Evolutionary conservation across 495 filamentous ascomycete species (phyloP).

Genomic region (Neurospora sp.): DNA sequence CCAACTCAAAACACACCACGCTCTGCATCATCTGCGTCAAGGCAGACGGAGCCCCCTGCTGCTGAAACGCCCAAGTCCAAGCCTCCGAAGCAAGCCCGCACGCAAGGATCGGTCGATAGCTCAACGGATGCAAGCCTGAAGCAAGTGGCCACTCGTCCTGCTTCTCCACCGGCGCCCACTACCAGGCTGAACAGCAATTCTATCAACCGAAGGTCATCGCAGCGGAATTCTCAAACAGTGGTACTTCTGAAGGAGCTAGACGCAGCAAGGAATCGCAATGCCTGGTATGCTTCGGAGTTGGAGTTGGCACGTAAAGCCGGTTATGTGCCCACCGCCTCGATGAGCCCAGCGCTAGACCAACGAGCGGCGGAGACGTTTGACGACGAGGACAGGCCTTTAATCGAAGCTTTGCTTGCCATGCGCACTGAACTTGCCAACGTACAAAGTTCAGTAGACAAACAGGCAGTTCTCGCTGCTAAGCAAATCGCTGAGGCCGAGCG

Average conservation of each 20-base stretch:
- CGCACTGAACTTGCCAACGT: slow-evolving; percentile 73
- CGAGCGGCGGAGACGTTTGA: slow-evolving; percentile 64
- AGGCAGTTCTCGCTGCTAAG: slow-evolving; percentile 73
- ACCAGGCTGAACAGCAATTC: slow-evolving; percentile 41
- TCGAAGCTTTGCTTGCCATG: slow-evolving; percentile 91
- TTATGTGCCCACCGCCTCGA: slow-evolving; percentile 63
- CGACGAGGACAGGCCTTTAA: slow-evolving; percentile 82
- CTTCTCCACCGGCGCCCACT: slow-evolving; percentile 41
- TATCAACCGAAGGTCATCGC: slow-evolving; percentile 37
- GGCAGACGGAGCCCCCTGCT: slow-evolving; percentile 16
- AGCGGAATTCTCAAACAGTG: slow-evolving; percentile 48
- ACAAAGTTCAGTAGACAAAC: slow-evolving; percentile 76
- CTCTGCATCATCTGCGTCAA: not conserved
- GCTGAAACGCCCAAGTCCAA: slow-evolving; percentile 24
- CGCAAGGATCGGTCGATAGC: slow-evolving; percentile 43
- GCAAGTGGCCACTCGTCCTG: slow-evolving; percentile 29
- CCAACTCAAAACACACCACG: slow-evolving; percentile 32
- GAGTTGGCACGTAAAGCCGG: slow-evolving; percentile 82
- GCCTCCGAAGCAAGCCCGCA: slow-evolving; percentile 25
- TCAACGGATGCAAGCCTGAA: slow-evolving; percentile 35
- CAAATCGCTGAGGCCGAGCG: slow-evolving; percentile 88
- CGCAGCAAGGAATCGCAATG: slow-evolving; percentile 68
- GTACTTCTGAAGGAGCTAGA: slow-evolving; percentile 75
- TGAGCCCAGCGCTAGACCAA: slow-evolving; percentile 67
- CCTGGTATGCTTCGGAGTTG: slow-evolving; percentile 94